Evolutionary conservation across 1,284 basidiomycete species (phyloP), one percentile per base, ranked within the genome.

Genomic region (Rhodofomes roseus): DNA sequence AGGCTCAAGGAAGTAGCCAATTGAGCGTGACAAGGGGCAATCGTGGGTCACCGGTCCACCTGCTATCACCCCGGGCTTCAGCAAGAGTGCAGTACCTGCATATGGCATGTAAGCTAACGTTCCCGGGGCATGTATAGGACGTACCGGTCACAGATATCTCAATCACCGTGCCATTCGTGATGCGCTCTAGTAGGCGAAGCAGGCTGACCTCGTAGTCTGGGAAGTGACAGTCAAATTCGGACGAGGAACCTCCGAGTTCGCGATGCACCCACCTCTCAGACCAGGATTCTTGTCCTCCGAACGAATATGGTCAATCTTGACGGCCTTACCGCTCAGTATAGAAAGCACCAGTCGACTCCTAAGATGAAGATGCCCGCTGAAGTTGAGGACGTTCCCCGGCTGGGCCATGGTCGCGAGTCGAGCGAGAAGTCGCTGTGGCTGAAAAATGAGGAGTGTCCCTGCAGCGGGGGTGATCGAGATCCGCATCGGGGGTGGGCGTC

Each of bases 1-100:
- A 31, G 95, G 90, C 70, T 99, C 96, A 31, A 99, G 79, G 72
- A 93, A 99, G 76, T 98, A 99, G 9, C 97, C 96, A 41, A 99
- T 81, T 20, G 92, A 90, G 31, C 95, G 83, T 11, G 92, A 91
- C 9, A 89, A 74, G 22, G 95, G 92, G 69, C 96, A 98, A 29
- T 96, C 92, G 71, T 99, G 96, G 4, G 81, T 82, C 59, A 95
- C 76, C 11, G 76, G 74, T 2, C 97, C 97, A 14, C 97, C 96
- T 27, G 86, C 82, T 54, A 99, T 90, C 41, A 98, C 81, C 2
- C 97, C 97, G 18, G 97, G 97, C 70, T 94, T 95, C 56, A 98
- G 78, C 18, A 98, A 80, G 63, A 98, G 80, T 4, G 93, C 87
- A 56, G 95, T 97, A 79, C 95, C 94, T 94, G 64, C 7, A 9